Conservation (phyloP, 2,329 filamentous ascomycete genomes). For the Metarhizium brunneum region DNA sequence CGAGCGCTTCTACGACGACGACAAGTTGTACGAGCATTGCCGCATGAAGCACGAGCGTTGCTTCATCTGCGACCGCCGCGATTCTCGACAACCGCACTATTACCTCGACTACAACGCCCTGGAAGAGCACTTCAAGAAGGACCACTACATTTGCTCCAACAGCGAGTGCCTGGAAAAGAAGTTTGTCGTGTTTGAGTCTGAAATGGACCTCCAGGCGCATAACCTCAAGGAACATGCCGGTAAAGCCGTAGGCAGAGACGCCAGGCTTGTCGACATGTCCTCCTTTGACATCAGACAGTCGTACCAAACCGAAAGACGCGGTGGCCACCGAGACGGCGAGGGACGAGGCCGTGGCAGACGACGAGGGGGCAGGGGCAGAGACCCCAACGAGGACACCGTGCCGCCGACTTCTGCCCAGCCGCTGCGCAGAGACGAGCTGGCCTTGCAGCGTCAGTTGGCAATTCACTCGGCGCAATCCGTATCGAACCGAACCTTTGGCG, state of each 20-base stretch:
- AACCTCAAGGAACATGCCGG: conserved; percentile 79
- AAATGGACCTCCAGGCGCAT: conserved; percentile 91
- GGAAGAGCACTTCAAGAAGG: conserved; percentile 76
- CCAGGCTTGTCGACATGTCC: conserved; percentile 77
- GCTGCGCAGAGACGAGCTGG: conserved; percentile 75
- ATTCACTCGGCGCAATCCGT: conserved; percentile 82
- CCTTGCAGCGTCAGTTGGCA: conserved; percentile 85
- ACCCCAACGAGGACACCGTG: conserved; percentile 76
- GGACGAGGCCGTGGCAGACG: conserved; percentile 27
- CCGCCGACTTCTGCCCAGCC: conserved; percentile 71
- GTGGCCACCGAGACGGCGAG: conserved; percentile 26
- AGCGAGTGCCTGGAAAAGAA: conserved; percentile 91
- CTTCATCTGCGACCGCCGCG: conserved; percentile 76
- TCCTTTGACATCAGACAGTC: conserved; percentile 70
- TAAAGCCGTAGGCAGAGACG: conserved; percentile 76
- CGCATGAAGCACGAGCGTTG: conserved; percentile 90
- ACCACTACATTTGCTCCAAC: conserved; percentile 80
- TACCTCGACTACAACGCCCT: conserved; percentile 82
- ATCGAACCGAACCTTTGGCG: conserved; percentile 73
- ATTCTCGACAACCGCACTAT: conserved; percentile 72
- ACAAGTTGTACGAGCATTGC: conserved; percentile 91
- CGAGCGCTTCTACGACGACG: conserved; percentile 87
- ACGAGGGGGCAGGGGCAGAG: conserved; percentile 55
- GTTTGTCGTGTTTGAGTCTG: conserved; percentile 91
- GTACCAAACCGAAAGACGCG: conserved; percentile 50